Evolutionary conservation across 768 basidiomycete genomes (phyloP), one percentile per base, ranked within the genome.

Genomic region (Leccinum uliginosum): DNA sequence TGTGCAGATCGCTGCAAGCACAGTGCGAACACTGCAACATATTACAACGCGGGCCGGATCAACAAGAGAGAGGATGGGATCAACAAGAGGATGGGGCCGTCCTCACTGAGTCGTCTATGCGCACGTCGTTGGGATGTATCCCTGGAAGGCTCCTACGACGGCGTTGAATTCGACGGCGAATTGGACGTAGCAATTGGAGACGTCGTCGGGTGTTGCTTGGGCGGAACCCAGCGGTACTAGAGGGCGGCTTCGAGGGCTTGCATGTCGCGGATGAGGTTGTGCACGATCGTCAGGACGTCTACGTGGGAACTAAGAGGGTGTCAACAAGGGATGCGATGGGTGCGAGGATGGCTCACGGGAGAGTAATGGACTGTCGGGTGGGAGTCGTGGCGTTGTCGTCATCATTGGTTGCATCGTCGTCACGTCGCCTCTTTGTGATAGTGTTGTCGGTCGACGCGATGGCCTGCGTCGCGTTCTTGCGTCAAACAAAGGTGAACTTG

Each of bases 121-220:
- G 67, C 60, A 93, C 95, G 79, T 85, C 64, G 94, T 83, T 59
- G 86, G 81, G 59, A 98, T 91, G 62, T 87, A 82, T 32, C 78
- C 74, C 14, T 82, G 79, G 67, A 98, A 97, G 0, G 93, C 90
- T 38, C 73, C 77, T 19, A 92, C 81, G 40, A 86, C 86, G 3
- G 79, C 73, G 71, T 94, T 93, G 76, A 97, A 94, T 62, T 94
- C 88, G 66, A 89, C 88, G 44, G 92, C 93, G 15, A 97, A 82
- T 63, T 84, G 81, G 53, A 98, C 90, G 70, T 93, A 98, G 52
- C 90, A 82, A 69, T 96, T 85, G 77, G 89, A 92, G 65, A 98
- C 92, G 66, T 91, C 77, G 14, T 72, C 75, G 53, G 92, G 87
- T 1, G 79, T 73, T 1, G 83, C 83, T 46, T 80, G 75, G 3